A percentile compares a stretch with the other conserved stretches of the same genome.
Conservation (phyloP, 306 rosid species). For the Dryas octopetala region DNA sequence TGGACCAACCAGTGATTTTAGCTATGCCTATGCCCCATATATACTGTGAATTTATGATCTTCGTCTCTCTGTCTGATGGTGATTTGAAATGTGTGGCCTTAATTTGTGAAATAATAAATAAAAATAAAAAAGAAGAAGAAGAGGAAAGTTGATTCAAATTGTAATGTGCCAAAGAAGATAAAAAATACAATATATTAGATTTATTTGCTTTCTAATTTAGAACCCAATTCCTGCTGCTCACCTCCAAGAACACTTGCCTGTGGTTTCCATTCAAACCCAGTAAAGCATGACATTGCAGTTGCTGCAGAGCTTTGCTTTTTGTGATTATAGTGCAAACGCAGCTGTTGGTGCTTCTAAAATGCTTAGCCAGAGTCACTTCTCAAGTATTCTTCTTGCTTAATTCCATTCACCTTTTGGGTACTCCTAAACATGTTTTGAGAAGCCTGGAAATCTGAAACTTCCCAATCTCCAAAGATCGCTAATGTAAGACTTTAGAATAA, state of each 20-base stretch:
- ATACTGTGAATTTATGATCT: constrained; percentile 22
- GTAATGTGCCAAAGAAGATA: too few species aligned
- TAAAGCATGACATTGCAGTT: neutral
- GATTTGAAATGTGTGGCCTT: neutral
- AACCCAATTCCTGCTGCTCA: too few species aligned
- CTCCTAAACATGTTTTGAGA: neutral
- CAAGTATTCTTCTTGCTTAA: neutral
- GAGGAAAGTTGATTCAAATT: too few species aligned
- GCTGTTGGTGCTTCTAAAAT: too few species aligned
- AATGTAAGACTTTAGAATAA: too few species aligned
- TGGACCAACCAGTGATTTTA: constrained; percentile 50
- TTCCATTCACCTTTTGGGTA: too few species aligned
- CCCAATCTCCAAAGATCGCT: too few species aligned
- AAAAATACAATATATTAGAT: too few species aligned
- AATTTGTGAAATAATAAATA: neutral
- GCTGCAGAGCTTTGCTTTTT: neutral
- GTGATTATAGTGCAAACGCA: neutral
- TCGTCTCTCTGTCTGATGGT: neutral
- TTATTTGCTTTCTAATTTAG: too few species aligned
- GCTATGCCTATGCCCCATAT: constrained; percentile 59
- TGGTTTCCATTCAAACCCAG: neutral
- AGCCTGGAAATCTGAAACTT: neutral
- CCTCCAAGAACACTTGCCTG: too few species aligned
- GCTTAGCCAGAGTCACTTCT: neutral
- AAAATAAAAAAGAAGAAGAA: neutral